phyloP scores from a whole-genome alignment of 164 flowering plant genomes.

The Aristolochia californica region DNA sequence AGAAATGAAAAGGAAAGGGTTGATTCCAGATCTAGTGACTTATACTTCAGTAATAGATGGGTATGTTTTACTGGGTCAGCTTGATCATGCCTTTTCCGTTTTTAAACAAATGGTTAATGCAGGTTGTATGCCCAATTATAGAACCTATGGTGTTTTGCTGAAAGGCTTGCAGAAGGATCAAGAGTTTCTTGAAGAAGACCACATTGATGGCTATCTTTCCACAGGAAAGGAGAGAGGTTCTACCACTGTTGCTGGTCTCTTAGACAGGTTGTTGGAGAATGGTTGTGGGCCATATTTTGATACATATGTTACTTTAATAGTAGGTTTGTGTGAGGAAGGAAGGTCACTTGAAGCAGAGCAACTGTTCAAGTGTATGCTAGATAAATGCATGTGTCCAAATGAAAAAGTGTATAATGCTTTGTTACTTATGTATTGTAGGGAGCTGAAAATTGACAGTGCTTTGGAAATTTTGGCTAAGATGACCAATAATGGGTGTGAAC shows the following conservation, averaged over 20 bases:
- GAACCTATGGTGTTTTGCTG: constrained; percentile 47
- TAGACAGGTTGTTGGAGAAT: constrained; percentile 37
- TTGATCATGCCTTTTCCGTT: constrained; percentile 54
- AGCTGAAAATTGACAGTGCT: constrained; percentile 46
- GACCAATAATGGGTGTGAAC: constrained; percentile 25
- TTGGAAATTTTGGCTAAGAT: constrained; percentile 29
- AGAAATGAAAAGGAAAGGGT: constrained; percentile 48
- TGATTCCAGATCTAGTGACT: constrained; percentile 50
- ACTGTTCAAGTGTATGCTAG: constrained; percentile 41
- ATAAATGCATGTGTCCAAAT: constrained; percentile 33
- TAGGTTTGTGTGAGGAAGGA: constrained; percentile 53
- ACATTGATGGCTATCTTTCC: constrained; percentile 15
- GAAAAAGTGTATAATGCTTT: constrained; percentile 33
- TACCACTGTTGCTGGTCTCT: constrained; percentile 28
- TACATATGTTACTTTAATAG: constrained; percentile 39
- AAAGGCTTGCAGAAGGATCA: constrained; percentile 58
- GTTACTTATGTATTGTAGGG: constrained; percentile 39
- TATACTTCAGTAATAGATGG: constrained; percentile 68
- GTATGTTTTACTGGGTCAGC: constrained; percentile 40
- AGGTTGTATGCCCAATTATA: constrained; percentile 58
- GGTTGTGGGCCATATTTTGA: constrained; percentile 46
- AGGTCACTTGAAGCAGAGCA: constrained; percentile 43
- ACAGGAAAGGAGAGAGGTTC: constrained; percentile 15
- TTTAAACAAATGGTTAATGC: constrained; percentile 31
- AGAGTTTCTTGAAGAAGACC: constrained; percentile 21